Base-by-base conservation (phyloP, 177 flowering plant species). In the Vitis hybrid region DNA sequence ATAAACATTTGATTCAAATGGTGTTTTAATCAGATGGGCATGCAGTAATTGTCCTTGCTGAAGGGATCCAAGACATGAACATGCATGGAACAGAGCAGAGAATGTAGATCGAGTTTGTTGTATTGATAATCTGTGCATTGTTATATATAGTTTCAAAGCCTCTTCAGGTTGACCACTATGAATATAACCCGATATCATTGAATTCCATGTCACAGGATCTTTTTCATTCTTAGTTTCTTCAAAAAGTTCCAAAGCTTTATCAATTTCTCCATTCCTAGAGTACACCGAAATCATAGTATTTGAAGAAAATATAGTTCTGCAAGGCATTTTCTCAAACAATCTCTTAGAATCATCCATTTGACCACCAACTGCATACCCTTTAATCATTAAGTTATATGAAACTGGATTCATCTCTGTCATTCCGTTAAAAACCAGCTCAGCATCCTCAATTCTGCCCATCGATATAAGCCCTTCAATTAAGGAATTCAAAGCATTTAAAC, bases 101-200 rank as follows among this genome's bases (percentile, higher is more conserved):
- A 86, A 86, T 20, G 90, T 88, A 39, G 90, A 86, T 73, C 85
- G 84, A 50, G 82, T 82, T 52, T 72, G 65, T 34, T 64, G 75
- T 64, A 87, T 59, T 31, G 78, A 68, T 50, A 71, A 61, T 71
- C 79, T 82, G 29, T 65, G 74, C 93, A 89, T 87, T 13, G 67
- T 71, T 62, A 73, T 50, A 50, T 81, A 89, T 50, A 89, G 76
- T 67, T 76, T 74, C 48, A 87, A 14, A 2, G 87, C 90, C 55
- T 79, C 84, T 68, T 81, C 85, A 63, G 77, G 81, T 15, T 74
- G 84, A 72, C 77, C 69, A 55, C 75, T 80, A 57, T 79, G 80
- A 76, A 82, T 74, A 69, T 55, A 84, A 51, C 89, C 84, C 2
- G 93, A 85, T 13, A 88, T 85, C 87, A 87, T 88, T 11, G 88